phyloP scores from a whole-genome alignment of 2,329 filamentous ascomycete species.

The Leptographium flavum region DNA sequence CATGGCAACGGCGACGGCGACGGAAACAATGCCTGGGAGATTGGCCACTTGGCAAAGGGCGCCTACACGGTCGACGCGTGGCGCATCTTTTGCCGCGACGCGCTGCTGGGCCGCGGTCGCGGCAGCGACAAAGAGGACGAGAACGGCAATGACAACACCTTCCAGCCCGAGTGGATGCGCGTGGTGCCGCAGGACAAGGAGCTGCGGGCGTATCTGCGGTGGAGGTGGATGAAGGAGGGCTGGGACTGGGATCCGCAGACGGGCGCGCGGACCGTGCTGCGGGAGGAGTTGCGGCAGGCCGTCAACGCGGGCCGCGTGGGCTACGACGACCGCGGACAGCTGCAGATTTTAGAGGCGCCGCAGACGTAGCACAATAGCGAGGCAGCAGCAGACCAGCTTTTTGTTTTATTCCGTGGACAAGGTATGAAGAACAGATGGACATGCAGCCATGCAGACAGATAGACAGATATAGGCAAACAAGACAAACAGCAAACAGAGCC shows the following conservation, averaged over 20 bases:
- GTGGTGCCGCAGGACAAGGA: conserved; percentile 78
- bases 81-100: conserved; percentile 85
- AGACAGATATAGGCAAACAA: neutral
- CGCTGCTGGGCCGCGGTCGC: conserved; percentile 41
- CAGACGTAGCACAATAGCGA: too few relatives aligned
- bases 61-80: conserved; percentile 79
- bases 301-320: conserved; percentile 43
- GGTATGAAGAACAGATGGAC: too few relatives aligned
- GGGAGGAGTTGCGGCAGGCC: conserved; percentile 36
- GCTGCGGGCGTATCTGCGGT: conserved; percentile 69
- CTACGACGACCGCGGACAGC: conserved; percentile 34
- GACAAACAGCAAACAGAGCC: neutral
- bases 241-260: conserved; percentile 67
- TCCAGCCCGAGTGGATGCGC: conserved; percentile 83
- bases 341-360: conserved; percentile 16
- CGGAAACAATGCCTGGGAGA: conserved; percentile 53
- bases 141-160: conserved; percentile 30
- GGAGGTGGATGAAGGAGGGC: conserved; percentile 85
- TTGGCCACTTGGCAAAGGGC: conserved; percentile 72
- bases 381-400: too few relatives aligned
- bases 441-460: too few relatives aligned
- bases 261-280: conserved; percentile 43
- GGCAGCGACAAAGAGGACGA: conserved; percentile 20
- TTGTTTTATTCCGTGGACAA: too few relatives aligned
- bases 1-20: conserved; percentile 7